Evolutionary conservation across 1,284 basidiomycete species (phyloP), one percentile per base, ranked within the genome.

Genomic region (Papiliotrema fonsecae): DNA sequence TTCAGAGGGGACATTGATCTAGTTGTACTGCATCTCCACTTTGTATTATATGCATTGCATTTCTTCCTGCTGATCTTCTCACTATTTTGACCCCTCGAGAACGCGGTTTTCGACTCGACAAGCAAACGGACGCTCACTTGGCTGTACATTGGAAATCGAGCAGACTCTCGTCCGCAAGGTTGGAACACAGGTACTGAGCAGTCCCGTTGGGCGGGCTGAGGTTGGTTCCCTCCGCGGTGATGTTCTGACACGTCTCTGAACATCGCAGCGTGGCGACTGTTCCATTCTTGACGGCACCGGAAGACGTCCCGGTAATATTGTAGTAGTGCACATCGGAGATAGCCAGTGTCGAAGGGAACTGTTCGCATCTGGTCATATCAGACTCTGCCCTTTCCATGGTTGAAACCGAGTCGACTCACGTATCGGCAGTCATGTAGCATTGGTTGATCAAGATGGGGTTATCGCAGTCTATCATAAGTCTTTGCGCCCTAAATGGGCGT

Each of bases 251-350:
- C 32, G 60, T 54, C 6, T 64, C 62, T 11, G 82, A 83, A 64
- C 83, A 85, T 25, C 75, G 69, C 32, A 85, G 69, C 9, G 75
- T 75, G 4, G 80, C 82, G 3, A 83, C 82, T 2, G 77, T 76
- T 3, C 76, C 67, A 38, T 77, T 75, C 39, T 70, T 59, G 7
- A 58, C 50, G 3, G 40, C 13, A 10, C 77, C 75, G 2, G 79
- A 81, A 2, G 79, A 77, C 18, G 80, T 82, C 1, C 83, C 83
- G 16, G 78, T 76, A 49, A 82, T 78, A 53, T 80, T 79, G 54
- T 37, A 47, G 55, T 66, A 66, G 30, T 76, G 72, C 24, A 78
- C 67, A 50, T 78, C 74, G 16, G 75, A 76, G 44, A 78, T 77
- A 25, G 57, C 56, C 1, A 81, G 49, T 4, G 55, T 58, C 16